phyloP scores from a whole-genome alignment of 2,329 filamentous ascomycete species.

The Paraphaeosphaeria minitans region DNA sequence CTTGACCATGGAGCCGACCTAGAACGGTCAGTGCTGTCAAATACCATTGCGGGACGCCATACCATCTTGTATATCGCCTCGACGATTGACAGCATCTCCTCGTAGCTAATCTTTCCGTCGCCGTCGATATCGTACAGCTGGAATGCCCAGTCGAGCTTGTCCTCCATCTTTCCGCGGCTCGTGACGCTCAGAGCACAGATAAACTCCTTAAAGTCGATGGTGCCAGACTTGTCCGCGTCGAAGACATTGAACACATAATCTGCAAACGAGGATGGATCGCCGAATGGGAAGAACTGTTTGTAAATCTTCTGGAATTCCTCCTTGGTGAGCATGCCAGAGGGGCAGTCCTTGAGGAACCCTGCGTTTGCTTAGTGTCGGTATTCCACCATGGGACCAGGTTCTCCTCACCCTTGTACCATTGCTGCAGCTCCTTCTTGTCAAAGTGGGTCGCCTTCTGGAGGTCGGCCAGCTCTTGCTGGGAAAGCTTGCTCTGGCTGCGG shows the following conservation, averaged over 20 bases:
- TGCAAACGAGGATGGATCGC: constrained; percentile 94
- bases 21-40: not conserved
- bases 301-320: constrained; percentile 99
- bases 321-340: constrained; percentile 94
- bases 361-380: constrained; percentile 25
- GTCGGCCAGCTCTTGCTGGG: constrained; percentile 91
- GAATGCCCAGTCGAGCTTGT: constrained; percentile 99
- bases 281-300: constrained; percentile 98
- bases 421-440: constrained; percentile 98
- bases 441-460: constrained; percentile 97
- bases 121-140: constrained; percentile 99
- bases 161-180: constrained; percentile 97
- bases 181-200: constrained; percentile 98
- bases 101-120: constrained; percentile 98
- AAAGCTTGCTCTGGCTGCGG: constrained; percentile 94
- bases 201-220: constrained; percentile 99
- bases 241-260: constrained; percentile 99
- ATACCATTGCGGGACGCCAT: constrained; percentile 11
- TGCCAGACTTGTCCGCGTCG: constrained; percentile 94
- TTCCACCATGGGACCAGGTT: not conserved
- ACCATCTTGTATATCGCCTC: constrained; percentile 99
- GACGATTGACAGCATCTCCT: constrained; percentile 98
- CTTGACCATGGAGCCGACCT: constrained; percentile 99
- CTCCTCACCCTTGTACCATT: constrained; percentile 94
- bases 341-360: constrained; percentile 99